phyloP scores from a whole-genome alignment of 139 green algal species.

The Haematococcus lacustris region DNA sequence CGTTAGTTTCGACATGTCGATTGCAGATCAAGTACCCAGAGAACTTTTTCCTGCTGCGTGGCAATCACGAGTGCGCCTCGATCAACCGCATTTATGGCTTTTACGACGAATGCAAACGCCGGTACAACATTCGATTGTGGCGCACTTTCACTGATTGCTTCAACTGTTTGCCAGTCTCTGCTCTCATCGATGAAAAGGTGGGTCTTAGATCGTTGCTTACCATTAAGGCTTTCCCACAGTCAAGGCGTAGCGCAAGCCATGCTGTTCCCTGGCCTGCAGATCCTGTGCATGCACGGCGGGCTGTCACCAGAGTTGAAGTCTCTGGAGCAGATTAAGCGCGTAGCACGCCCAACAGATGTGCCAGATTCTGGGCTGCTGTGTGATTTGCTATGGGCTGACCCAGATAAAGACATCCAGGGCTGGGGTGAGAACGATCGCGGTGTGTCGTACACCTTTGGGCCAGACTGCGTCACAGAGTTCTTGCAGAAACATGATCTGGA shows the following conservation, averaged over 20 bases:
- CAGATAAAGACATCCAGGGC: slow-evolving; percentile 95
- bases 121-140: slow-evolving; percentile 98
- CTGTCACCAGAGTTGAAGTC: slow-evolving; percentile 95
- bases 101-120: slow-evolving; percentile 99
- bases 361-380: slow-evolving; percentile 97
- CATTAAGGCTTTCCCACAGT: not conserved
- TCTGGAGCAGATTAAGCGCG: slow-evolving; percentile 97
- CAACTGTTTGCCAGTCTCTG: slow-evolving; percentile 96
- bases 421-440: slow-evolving; percentile 99
- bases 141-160: slow-evolving; percentile 99
- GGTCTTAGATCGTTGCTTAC: not conserved
- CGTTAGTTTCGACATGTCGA: slow-evolving; percentile 2
- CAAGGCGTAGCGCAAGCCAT: slow-evolving; percentile 29
- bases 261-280: slow-evolving; percentile 48
- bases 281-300: slow-evolving; percentile 99
- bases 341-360: slow-evolving; percentile 92
- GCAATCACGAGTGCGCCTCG: slow-evolving; percentile 83
- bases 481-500: slow-evolving; percentile 95
- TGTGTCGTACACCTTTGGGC: slow-evolving; percentile 98
- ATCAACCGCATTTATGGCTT: slow-evolving; percentile 99
- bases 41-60: slow-evolving; percentile 98
- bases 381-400: slow-evolving; percentile 97
- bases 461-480: slow-evolving; percentile 92
- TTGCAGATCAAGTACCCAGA: slow-evolving; percentile 97
- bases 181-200: slow-evolving; percentile 98